phyloP scores from a whole-genome alignment of 2,329 filamentous ascomycete genomes.

The Pseudonectria foliicola region DNA sequence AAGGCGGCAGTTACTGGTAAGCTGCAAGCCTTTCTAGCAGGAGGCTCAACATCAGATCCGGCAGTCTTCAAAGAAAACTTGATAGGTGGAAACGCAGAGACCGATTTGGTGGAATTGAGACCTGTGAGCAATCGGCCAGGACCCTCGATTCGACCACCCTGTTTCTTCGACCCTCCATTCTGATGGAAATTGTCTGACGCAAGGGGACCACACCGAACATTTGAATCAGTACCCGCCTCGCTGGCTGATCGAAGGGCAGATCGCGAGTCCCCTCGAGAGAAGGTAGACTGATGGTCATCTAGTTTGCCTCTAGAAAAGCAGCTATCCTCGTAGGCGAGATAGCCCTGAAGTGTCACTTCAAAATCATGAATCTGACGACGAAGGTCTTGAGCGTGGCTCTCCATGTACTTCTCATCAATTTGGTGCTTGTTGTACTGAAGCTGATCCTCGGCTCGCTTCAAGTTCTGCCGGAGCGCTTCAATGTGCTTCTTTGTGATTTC shows the following conservation, averaged over 20 bases:
- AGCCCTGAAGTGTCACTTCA: slow-evolving; percentile 37
- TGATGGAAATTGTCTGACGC: slow-evolving; percentile 9
- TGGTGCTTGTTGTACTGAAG: slow-evolving; percentile 56
- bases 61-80: slow-evolving; percentile 12
- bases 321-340: slow-evolving; percentile 38
- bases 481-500: slow-evolving; percentile 56
- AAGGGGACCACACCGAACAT: neutral
- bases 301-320: slow-evolving; percentile 32
- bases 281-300: slow-evolving; percentile 12
- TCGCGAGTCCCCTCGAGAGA: slow-evolving; percentile 7
- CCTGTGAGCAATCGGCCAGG: slow-evolving; percentile 13
- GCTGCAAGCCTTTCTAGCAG: slow-evolving; percentile 27
- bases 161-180: slow-evolving; percentile 3
- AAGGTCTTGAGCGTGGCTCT: slow-evolving; percentile 34
- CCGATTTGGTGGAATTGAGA: slow-evolving; percentile 24
- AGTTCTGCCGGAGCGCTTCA: slow-evolving; percentile 40
- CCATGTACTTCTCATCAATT: slow-evolving; percentile 49
- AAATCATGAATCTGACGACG: slow-evolving; percentile 43
- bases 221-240: slow-evolving; percentile 8
- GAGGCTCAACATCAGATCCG: slow-evolving; percentile 14
- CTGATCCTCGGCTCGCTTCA: slow-evolving; percentile 52
- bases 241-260: slow-evolving; percentile 9
- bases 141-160: slow-evolving; percentile 8
- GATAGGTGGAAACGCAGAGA: slow-evolving; percentile 12
- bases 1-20: slow-evolving; percentile 41